Percentiles rank a stretch among this genome's conserved stretches.
Evolutionary conservation across 495 filamentous ascomycete genomes (phyloP).

Genomic region (Aspergillus ostianus): DNA sequence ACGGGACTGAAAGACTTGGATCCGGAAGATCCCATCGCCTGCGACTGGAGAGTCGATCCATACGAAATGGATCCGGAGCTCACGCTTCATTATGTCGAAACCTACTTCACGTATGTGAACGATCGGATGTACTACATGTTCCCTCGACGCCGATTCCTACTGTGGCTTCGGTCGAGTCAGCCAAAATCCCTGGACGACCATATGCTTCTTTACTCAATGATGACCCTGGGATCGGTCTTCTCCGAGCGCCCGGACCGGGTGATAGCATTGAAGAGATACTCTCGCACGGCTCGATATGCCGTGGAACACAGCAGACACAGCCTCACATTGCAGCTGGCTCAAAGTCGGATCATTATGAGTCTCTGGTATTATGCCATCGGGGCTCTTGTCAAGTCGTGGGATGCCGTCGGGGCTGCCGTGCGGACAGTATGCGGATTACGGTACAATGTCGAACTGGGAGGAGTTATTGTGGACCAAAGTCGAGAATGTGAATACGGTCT

Average conservation of each 20-base stretch:
- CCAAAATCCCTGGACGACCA: constrained; percentile 61
- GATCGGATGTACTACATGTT: constrained; percentile 56
- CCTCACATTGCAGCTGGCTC: constrained; percentile 59
- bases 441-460: constrained; percentile 60
- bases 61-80: constrained; percentile 52
- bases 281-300: constrained; percentile 58
- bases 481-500: constrained; percentile 55
- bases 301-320: constrained; percentile 48
- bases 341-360: constrained; percentile 60
- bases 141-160: constrained; percentile 49
- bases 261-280: constrained; percentile 47
- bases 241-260: constrained; percentile 51
- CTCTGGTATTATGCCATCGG: constrained; percentile 63
- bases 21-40: constrained; percentile 45
- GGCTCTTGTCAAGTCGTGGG: constrained; percentile 53
- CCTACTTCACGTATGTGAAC: constrained; percentile 55
- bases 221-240: constrained; percentile 58
- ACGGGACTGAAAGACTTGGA: constrained; percentile 32
- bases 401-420: constrained; percentile 57
- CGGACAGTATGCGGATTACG: constrained; percentile 56
- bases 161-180: constrained; percentile 52
- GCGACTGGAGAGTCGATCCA: constrained; percentile 64
- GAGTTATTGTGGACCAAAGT: constrained; percentile 43
- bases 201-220: constrained; percentile 68
- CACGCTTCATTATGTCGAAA: constrained; percentile 50